Percentiles rank a stretch among this genome's conserved stretches.
These are phyloP conservation scores for Neoarthrinium moseri DNA, from an alignment of 2,329 filamentous ascomycete species.

Conservation along the genomic window DNA sequence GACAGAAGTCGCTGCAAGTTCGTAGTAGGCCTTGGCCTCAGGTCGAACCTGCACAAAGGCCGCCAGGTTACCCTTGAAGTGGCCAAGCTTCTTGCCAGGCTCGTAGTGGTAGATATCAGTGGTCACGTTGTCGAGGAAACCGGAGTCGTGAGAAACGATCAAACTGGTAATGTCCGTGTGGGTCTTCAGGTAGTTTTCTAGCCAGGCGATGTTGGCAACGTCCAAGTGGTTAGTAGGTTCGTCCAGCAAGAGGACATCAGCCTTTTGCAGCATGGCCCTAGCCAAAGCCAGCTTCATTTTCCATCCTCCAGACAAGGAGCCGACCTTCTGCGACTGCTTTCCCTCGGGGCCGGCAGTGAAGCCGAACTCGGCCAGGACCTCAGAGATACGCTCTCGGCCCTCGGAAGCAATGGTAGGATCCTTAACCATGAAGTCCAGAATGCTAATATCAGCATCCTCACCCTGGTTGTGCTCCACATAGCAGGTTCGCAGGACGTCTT, in stretches of 20 bases:
- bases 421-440: conserved; percentile 88
- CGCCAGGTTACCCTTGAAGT: conserved; percentile 79
- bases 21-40: conserved; percentile 98
- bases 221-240: conserved; percentile 99
- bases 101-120: conserved; percentile 99
- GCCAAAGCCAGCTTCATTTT: conserved; percentile 99
- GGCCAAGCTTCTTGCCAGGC: conserved; percentile 85
- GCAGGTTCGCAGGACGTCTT: conserved; percentile 90
- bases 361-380: conserved; percentile 86
- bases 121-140: conserved; percentile 94
- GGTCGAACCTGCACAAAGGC: conserved; percentile 86
- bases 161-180: conserved; percentile 95
- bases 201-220: conserved; percentile 92
- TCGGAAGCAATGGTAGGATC: conserved; percentile 82
- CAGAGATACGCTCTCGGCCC: conserved; percentile 76
- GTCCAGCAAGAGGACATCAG: conserved; percentile 94
- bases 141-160: conserved; percentile 98
- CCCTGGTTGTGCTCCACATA: conserved; percentile 99
- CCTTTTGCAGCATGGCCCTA: conserved; percentile 92
- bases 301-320: conserved; percentile 95
- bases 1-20: conserved; percentile 79
- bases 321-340: conserved; percentile 84
- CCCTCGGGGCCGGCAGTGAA: conserved; percentile 90
- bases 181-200: conserved; percentile 92
- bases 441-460: conserved; percentile 94